Evolutionary conservation across 345 rosid species (phyloP).

Genomic region (Gossypium rotundifolium): DNA sequence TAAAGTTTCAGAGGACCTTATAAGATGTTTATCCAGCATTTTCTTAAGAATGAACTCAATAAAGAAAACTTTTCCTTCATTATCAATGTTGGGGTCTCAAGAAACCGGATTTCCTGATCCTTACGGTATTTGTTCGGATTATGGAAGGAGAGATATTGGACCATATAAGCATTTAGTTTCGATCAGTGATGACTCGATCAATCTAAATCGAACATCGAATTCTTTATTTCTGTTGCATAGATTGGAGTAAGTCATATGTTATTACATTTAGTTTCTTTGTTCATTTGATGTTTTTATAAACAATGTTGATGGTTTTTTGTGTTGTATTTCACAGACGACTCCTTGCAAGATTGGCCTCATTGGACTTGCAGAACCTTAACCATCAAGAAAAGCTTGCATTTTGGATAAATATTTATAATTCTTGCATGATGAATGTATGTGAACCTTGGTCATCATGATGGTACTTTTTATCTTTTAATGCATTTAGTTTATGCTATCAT

Average conservation of each 20-base stretch:
- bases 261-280: neutral
- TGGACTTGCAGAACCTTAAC: conserved; percentile 49
- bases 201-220: conserved; percentile 40
- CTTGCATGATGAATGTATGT: conserved; percentile 85
- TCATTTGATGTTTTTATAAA: neutral
- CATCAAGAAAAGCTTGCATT: conserved; percentile 90
- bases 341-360: conserved; percentile 46
- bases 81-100: conserved; percentile 21
- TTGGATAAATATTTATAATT: conserved; percentile 84
- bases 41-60: conserved; percentile 51
- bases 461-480: neutral
- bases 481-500: neutral
- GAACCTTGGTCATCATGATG: neutral
- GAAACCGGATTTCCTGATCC: conserved; percentile 42
- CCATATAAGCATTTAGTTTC: conserved; percentile 47
- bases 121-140: conserved; percentile 42
- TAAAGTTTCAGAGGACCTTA: conserved; percentile 59
- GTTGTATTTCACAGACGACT: conserved; percentile 44
- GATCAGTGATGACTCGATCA: conserved; percentile 44
- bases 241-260: conserved; percentile 43
- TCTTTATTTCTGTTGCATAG: conserved; percentile 53
- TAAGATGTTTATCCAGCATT: conserved; percentile 60
- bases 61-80: conserved; percentile 32
- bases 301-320: neutral
- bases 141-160: conserved; percentile 53